These are phyloP conservation scores for Candolleomyces aberdarensis DNA, from an alignment of 768 basidiomycete genomes.

Conservation along the genomic window DNA sequence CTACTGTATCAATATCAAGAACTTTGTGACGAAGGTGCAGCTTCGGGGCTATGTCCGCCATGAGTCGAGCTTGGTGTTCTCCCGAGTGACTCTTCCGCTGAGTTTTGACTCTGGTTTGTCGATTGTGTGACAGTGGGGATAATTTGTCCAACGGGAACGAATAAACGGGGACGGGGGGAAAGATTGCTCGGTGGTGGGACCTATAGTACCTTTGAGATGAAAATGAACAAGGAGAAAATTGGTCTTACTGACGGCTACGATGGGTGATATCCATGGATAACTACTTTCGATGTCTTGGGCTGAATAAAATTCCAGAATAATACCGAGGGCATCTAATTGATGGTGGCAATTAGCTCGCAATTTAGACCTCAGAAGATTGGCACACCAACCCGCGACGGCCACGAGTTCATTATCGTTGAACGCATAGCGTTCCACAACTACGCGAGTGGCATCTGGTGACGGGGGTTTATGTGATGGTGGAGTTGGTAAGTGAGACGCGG, in stretches of 20 bases:
- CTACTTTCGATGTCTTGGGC: slow-evolving; percentile 48
- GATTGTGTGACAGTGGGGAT: slow-evolving; percentile 9
- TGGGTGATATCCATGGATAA: slow-evolving; percentile 47
- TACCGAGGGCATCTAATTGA: slow-evolving; percentile 53
- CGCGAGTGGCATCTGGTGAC: slow-evolving; percentile 67
- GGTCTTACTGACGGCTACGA: slow-evolving; percentile 44
- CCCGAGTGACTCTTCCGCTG: slow-evolving; percentile 28
- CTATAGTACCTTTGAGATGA: slow-evolving; percentile 25
- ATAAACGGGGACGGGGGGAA: slow-evolving; percentile 34
- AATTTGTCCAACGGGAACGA: slow-evolving; percentile 35
- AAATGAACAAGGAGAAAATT: slow-evolving; percentile 1
- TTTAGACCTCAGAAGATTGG: background rate
- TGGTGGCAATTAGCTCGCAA: slow-evolving; percentile 6
- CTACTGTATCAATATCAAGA: background rate
- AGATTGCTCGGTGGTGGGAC: slow-evolving; percentile 42
- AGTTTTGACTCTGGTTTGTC: slow-evolving; percentile 17
- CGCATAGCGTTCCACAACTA: slow-evolving; percentile 64
- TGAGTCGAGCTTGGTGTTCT: slow-evolving; percentile 60
- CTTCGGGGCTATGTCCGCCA: slow-evolving; percentile 52
- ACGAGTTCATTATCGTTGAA: slow-evolving; percentile 58
- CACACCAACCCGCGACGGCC: slow-evolving; percentile 54
- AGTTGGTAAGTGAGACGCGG: slow-evolving; percentile 75
- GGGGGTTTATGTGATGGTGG: slow-evolving; percentile 75
- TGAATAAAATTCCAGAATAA: slow-evolving; percentile 71
- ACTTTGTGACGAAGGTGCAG: slow-evolving; percentile 15